Base-by-base conservation (phyloP, 352 stramenopile genomes). In the Aphanomyces invadans region DNA sequence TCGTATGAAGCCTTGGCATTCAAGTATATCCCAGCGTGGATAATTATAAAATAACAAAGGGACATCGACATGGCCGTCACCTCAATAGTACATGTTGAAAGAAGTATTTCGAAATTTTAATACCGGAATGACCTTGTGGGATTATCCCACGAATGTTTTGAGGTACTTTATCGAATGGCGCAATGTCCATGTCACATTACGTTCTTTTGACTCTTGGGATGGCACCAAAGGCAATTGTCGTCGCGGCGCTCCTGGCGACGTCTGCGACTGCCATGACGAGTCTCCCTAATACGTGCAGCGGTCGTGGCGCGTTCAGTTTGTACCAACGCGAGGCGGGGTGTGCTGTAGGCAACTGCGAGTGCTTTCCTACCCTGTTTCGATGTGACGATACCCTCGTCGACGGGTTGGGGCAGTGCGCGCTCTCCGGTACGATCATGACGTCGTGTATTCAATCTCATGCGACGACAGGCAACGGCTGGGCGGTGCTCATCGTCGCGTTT, bases 281-380 rank as follows among this genome's bases (percentile, higher is more conserved):
- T 21, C 45, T 65, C 15, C 29, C 57, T 2, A 38, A 65, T 7
- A 65, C 57, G 4, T 65, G 57, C 57, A 65, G 57, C 29, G 57
- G 57, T 10, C 28, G 57, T 21, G 57, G 57, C 19, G 57, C 57
- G 12, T 65, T 65, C 32, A 36, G 57, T 46, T 38, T 65, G 28
- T 65, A 65, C 28, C 57, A 46, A 29, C 57, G 57, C 17, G 57
- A 65, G 28, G 15, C 57, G 10, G 57, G 57, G 15, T 65, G 57
- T 28, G 57, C 57, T 3, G 33, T 65, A 25, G 45, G 57, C 15
- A 65, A 65, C 11, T 65, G 57, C 45, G 57, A 65, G 15, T 65
- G 57, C 31, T 65, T 65, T 52, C 57, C 57, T 12, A 1, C 7
- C 23, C n/a, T 65, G 7, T 65, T 53, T 28, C 31, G 51, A 28